A percentile compares a stretch with the other conserved stretches of the same genome.
phyloP scores from a whole-genome alignment of 257 asterid genomes.

The Plectranthus barbatus region DNA sequence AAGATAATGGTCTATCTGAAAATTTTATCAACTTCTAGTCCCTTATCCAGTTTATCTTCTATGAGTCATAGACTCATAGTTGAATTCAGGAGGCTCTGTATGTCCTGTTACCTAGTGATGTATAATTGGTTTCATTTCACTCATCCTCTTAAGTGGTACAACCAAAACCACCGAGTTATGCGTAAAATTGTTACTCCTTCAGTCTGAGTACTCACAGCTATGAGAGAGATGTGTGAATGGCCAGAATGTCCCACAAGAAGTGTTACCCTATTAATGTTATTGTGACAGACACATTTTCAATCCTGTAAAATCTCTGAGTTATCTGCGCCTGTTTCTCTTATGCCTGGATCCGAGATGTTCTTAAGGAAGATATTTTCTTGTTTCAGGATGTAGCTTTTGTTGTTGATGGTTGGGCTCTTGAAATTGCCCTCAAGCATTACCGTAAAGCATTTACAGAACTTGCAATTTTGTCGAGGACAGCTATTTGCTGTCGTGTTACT shows the following conservation, averaged over 20 bases:
- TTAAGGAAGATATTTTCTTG: conserved; percentile 16
- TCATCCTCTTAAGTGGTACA: not conserved
- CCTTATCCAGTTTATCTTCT: not conserved
- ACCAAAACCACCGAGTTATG: not conserved
- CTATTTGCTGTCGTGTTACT: conserved; percentile 97
- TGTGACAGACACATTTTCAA: not conserved
- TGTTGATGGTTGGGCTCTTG: conserved; percentile 99
- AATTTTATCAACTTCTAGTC: not conserved
- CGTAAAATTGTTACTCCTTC: not conserved
- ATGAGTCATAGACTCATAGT: not conserved
- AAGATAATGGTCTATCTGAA: no score
- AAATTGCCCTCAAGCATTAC: conserved; percentile 83
- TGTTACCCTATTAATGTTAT: not conserved
- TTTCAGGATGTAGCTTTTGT: conserved; percentile 94
- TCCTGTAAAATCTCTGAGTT: not conserved
- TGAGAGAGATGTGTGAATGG: not conserved
- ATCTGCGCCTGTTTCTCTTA: conserved; percentile 7
- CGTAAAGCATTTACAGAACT: conserved; percentile 90
- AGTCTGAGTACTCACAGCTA: not conserved
- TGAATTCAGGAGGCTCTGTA: not conserved
- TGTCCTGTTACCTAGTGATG: not conserved
- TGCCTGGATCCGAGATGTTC: conserved; percentile 1
- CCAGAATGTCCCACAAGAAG: not conserved
- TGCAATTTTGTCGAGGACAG: conserved; percentile 87
- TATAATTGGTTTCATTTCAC: conserved; percentile 2